Conservation (phyloP, 2,329 filamentous ascomycete genomes). For the Trichocomaceae sp. region DNA sequence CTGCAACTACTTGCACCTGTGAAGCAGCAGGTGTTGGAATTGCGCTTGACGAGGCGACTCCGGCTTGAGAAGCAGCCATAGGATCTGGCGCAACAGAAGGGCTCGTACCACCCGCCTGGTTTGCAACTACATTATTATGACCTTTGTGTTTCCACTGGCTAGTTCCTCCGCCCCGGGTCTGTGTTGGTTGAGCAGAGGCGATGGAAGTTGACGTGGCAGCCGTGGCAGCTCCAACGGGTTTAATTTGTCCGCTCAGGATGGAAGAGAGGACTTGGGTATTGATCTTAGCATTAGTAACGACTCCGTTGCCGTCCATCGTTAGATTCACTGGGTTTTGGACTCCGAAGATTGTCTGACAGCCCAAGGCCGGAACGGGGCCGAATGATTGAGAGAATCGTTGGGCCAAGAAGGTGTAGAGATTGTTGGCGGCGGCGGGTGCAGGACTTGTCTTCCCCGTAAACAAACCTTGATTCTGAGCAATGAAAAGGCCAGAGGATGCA, state of each 20-base stretch:
- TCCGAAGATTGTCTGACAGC: neutral
- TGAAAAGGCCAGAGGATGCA: neutral
- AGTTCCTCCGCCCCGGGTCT: neutral
- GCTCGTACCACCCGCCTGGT: neutral
- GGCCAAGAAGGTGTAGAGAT: neutral
- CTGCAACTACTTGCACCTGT: no score
- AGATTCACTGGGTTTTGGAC: neutral
- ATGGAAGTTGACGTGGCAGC: no score
- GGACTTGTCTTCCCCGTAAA: neutral
- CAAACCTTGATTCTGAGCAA: neutral
- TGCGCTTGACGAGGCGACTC: no score
- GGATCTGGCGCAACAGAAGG: neutral
- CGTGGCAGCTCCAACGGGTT: neutral
- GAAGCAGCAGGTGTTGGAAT: no score
- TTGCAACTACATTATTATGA: neutral
- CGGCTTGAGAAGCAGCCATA: neutral
- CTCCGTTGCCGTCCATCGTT: neutral
- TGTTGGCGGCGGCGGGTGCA: neutral
- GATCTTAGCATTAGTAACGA: neutral
- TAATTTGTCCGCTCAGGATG: neutral
- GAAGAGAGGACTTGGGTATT: neutral
- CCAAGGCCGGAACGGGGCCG: neutral
- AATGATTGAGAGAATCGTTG: neutral
- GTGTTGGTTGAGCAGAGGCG: no score
- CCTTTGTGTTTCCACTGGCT: neutral